Evolutionary conservation across 2,329 filamentous ascomycete species (phyloP).

Genomic region (Stemphylium lycopersici): DNA sequence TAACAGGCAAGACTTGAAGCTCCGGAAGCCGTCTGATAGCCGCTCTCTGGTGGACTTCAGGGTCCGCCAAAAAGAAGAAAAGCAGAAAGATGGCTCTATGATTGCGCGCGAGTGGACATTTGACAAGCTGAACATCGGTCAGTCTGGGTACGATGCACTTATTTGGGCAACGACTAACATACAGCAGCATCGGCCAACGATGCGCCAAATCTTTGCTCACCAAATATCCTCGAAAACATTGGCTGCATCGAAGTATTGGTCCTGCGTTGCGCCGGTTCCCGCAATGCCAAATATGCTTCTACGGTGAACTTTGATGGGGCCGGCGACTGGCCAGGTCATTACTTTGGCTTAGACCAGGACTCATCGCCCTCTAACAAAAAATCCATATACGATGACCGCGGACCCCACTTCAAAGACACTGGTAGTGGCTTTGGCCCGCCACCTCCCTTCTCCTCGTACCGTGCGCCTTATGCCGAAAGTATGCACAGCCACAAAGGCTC

Average conservation of each 20-base stretch:
- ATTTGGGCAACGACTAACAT: conserved; percentile 15
- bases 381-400: conserved; percentile 28
- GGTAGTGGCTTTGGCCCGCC: conserved; percentile 2
- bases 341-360: conserved; percentile 21
- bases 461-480: conserved; percentile 22
- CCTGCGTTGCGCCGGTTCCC: conserved; percentile 49
- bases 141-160: conserved; percentile 5
- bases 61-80: conserved; percentile 62
- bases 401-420: neutral
- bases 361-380: neutral
- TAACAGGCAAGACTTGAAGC: conserved; percentile 53
- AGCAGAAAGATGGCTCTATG: conserved; percentile 53
- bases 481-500: conserved; percentile 9
- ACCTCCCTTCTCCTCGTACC: conserved; percentile 14
- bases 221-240: conserved; percentile 47
- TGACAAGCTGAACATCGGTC: conserved; percentile 57
- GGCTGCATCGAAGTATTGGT: conserved; percentile 58
- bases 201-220: conserved; percentile 38
- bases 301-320: conserved; percentile 40
- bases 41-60: conserved; percentile 55
- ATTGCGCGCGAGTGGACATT: conserved; percentile 62
- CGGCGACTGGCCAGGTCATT: conserved; percentile 23
- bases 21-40: conserved; percentile 35
- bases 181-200: conserved; percentile 46
- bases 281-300: conserved; percentile 23